These are phyloP conservation scores for Leishmania aethiopica DNA, from an alignment of 208 protist species.

Conservation along the genomic window DNA sequence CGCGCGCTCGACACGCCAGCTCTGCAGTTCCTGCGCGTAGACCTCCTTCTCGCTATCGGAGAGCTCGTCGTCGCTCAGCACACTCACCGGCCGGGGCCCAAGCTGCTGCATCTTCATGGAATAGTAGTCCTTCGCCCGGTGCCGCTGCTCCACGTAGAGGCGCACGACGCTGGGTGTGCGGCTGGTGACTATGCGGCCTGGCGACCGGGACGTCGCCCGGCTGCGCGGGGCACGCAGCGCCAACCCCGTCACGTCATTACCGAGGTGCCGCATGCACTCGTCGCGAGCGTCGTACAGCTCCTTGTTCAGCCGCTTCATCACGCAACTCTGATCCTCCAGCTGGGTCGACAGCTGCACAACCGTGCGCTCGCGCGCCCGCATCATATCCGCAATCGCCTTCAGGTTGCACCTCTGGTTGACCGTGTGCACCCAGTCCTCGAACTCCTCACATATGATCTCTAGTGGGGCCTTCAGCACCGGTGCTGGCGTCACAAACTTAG, in stretches of 20 bases:
- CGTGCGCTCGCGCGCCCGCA: conserved; percentile 39
- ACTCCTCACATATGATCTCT: conserved; percentile 32
- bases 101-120: conserved; percentile 22
- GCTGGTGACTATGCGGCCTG: not conserved
- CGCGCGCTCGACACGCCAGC: conserved; percentile 60
- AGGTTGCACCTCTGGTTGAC: conserved; percentile 38
- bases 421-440: conserved; percentile 35
- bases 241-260: conserved; percentile 33
- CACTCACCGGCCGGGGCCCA: conserved; percentile 22
- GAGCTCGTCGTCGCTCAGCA: conserved; percentile 49
- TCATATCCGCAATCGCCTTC: conserved; percentile 23
- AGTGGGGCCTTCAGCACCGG: conserved; percentile 17
- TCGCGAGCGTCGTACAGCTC: conserved; percentile 42
- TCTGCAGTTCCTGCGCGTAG: conserved; percentile 34
- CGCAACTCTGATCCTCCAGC: conserved; percentile 4
- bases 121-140: conserved; percentile 32
- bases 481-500: conserved; percentile 21
- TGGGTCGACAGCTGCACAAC: conserved; percentile 7
- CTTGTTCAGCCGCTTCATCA: conserved; percentile 25
- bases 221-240: conserved; percentile 15
- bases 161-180: conserved; percentile 2
- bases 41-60: conserved; percentile 26
- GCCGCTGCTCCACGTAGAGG: conserved; percentile 26
- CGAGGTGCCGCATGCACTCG: conserved; percentile 12
- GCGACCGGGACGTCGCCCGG: not conserved